Percentiles rank a stretch among this genome's conserved stretches.
phyloP scores from a whole-genome alignment of 164 flowering plant species.

The Taxillus chinensis region DNA sequence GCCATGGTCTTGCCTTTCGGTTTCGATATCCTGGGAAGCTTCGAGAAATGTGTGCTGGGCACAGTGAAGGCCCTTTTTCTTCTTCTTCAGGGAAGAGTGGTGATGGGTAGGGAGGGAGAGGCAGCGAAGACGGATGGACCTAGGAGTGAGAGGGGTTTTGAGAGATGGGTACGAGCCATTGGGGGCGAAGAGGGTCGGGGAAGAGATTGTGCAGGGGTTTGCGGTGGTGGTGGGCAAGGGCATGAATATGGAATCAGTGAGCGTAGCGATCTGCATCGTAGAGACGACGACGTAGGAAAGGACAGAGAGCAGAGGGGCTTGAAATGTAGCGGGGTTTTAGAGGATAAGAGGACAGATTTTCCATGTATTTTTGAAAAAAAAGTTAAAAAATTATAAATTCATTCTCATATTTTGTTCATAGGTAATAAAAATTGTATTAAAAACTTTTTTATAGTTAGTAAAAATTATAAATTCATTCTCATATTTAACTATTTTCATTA shows the following conservation, averaged over 20 bases:
- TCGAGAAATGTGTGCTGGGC: conserved; percentile 35
- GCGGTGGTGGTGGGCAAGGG: conserved; percentile 42
- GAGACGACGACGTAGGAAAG: conserved; percentile 4
- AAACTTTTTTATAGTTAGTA: too few relatives aligned
- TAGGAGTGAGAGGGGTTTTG: conserved; percentile 17
- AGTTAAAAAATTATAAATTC: too few relatives aligned
- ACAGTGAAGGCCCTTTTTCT: conserved; percentile 36
- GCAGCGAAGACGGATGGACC: conserved; percentile 23
- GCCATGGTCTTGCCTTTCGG: neutral
- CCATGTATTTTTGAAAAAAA: too few relatives aligned
- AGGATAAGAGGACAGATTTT: conserved; percentile 2
- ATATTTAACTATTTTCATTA: too few relatives aligned
- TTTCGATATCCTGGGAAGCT: neutral
- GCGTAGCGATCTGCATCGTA: conserved; percentile 20
- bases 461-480: too few relatives aligned
- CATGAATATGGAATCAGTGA: conserved; percentile 25
- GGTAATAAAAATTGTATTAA: too few relatives aligned
- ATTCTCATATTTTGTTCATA: too few relatives aligned
- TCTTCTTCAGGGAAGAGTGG: conserved; percentile 15
- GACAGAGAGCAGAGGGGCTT: conserved; percentile 1
- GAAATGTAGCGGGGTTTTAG: conserved; percentile 4
- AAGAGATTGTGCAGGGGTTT: conserved; percentile 21
- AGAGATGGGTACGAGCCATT: conserved; percentile 18
- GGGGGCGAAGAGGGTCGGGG: conserved; percentile 26
- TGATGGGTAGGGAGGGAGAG: too few relatives aligned